Conservation (phyloP, 371 early-diverging fungal species). For the Amoeboradix gromovi region DNA sequence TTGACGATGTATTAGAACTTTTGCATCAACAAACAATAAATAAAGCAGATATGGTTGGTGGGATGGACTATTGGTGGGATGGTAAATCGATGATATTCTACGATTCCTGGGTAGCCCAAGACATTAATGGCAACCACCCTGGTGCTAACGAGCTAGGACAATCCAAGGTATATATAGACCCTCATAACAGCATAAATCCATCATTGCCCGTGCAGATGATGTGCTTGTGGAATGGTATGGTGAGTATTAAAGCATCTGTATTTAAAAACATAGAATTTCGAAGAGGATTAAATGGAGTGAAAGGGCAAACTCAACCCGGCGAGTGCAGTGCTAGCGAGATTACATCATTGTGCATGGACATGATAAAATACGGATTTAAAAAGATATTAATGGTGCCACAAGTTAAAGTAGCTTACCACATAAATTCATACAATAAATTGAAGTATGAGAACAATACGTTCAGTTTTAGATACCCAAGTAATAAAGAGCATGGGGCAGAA, state of each 20-base stretch:
- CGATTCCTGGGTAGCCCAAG: conserved; percentile 18
- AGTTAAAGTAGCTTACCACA: conserved; percentile 13
- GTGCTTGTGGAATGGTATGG: conserved; percentile 22
- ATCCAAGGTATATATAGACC: conserved; percentile 5
- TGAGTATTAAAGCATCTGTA: conserved; percentile 12
- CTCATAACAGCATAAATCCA: conserved; percentile 3
- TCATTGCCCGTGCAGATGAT: conserved; percentile 14
- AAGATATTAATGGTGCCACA: conserved; percentile 12
- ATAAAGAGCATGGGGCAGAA: too few relatives aligned
- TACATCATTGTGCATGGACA: conserved; percentile 15
- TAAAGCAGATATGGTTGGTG: conserved; percentile 14
- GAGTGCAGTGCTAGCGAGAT: conserved; percentile 20
- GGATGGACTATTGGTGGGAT: conserved; percentile 11
- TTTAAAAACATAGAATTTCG: conserved; percentile 6
- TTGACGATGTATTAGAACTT: conserved; percentile 16
- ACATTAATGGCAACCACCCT: conserved; percentile 10
- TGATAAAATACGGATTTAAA: conserved; percentile 10
- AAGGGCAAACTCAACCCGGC: conserved; percentile 5
- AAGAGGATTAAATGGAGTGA: conserved; percentile 4
- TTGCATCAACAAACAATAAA: conserved; percentile 11
- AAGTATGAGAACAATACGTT: neutral
- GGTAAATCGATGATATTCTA: conserved; percentile 9
- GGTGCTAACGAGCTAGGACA: conserved; percentile 5
- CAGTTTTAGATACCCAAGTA: too few relatives aligned
- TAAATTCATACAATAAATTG: neutral